These are phyloP conservation scores for Suillus clintonianus DNA, from an alignment of 768 basidiomycete genomes.

Conservation along the genomic window DNA sequence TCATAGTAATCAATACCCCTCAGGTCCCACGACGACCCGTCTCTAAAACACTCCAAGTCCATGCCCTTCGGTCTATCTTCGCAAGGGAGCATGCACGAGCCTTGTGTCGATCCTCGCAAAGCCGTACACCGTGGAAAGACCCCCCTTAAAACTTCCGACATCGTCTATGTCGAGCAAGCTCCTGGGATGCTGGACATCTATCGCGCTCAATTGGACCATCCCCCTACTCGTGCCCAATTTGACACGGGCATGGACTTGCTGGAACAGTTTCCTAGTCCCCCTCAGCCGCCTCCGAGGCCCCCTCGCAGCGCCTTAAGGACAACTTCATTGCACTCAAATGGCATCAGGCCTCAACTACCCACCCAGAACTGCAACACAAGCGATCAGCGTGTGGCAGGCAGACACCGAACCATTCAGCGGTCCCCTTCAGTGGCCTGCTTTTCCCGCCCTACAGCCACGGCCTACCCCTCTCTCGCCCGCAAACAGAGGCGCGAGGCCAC, in stretches of 20 bases:
- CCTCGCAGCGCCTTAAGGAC: background rate
- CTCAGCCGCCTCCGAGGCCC: conserved; percentile 8
- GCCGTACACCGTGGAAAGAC: conserved; percentile 11
- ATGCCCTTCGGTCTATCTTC: conserved; percentile 10
- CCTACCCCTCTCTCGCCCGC: conserved; percentile 1
- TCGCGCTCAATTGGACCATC: background rate
- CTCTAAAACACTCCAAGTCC: conserved; percentile 12
- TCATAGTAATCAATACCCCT: background rate
- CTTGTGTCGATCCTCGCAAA: background rate
- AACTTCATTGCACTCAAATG: conserved; percentile 4
- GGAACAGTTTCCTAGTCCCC: conserved; percentile 9
- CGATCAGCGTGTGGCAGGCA: background rate
- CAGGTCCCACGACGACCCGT: conserved; percentile 3
- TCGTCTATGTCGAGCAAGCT: conserved; percentile 5
- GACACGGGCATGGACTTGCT: conserved; percentile 2
- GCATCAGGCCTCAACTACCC: background rate
- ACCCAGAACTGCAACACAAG: background rate
- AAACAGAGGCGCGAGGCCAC: conserved; percentile 2
- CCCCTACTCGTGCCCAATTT: background rate
- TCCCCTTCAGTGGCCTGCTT: background rate
- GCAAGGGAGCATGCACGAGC: background rate
- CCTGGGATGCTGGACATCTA: conserved; percentile 1
- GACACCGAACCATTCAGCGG: background rate
- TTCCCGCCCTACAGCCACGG: background rate
- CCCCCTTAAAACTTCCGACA: conserved; percentile 11